Conservation (phyloP, 1,139 yeast species). For the Martiniozyma asiatica region DNA sequence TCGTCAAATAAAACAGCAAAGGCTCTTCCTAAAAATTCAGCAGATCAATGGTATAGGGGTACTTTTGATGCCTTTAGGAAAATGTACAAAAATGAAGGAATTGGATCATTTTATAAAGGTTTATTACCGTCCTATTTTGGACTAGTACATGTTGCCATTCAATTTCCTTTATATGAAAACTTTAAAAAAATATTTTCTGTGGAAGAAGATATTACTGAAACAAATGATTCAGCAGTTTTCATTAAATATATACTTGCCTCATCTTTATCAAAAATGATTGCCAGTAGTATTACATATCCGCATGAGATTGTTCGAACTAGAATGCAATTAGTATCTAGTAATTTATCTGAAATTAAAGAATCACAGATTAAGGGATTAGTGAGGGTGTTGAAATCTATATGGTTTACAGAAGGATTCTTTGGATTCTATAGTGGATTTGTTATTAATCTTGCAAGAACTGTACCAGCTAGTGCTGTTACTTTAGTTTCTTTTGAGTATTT, state of each 20-base stretch:
- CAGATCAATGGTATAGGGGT: conserved; percentile 45
- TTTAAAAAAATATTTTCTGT: conserved; percentile 42
- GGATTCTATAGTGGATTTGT: conserved; percentile 89
- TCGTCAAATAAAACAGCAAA: conserved; percentile 9
- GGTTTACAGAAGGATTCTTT: conserved; percentile 56
- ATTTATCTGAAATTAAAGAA: conserved; percentile 9
- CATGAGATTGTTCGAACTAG: conserved; percentile 92
- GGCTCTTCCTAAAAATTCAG: conserved; percentile 13
- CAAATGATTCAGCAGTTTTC: conserved; percentile 20
- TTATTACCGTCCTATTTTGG: conserved; percentile 86
- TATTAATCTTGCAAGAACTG: conserved; percentile 78
- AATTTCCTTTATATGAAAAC: conserved; percentile 90
- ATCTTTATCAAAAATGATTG: conserved; percentile 75
- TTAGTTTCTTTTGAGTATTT: conserved; percentile 87
- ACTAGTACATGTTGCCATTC: conserved; percentile 86
- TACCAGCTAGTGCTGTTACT: conserved; percentile 92
- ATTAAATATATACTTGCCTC: conserved; percentile 58
- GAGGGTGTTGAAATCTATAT: conserved; percentile 41
- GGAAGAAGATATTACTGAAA: conserved; percentile 13
- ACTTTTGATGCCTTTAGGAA: conserved; percentile 73
- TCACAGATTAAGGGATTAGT: conserved; percentile 24
- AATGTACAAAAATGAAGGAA: conserved; percentile 74
- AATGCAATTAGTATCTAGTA: conserved; percentile 44
- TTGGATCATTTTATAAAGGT: conserved; percentile 80
- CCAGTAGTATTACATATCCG: conserved; percentile 84